Percentiles rank a stretch among this genome's conserved stretches.
phyloP scores from a whole-genome alignment of 73 alveolate species.

The Paramecium sexaurelia region DNA sequence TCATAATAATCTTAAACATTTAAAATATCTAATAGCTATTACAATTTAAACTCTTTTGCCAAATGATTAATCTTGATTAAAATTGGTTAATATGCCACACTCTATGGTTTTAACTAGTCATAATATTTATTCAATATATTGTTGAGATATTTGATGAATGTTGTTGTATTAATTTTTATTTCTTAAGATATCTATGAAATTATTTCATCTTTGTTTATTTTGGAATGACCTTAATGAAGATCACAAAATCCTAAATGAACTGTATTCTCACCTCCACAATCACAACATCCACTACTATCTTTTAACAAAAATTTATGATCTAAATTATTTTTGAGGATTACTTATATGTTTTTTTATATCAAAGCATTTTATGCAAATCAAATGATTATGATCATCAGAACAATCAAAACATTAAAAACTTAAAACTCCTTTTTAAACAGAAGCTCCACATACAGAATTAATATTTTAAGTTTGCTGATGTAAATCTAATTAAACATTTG shows the following conservation, averaged over 20 bases:
- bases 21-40: background rate
- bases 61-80: background rate
- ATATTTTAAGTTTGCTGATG: background rate
- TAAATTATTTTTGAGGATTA: background rate
- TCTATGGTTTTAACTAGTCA: background rate
- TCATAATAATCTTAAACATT: background rate
- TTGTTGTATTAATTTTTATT: background rate
- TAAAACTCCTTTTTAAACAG: background rate
- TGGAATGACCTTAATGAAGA: background rate
- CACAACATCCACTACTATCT: background rate
- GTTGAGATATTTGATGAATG: background rate
- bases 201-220: background rate
- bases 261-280: background rate
- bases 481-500: background rate
- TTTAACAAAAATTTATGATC: background rate
- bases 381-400: background rate
- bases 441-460: background rate
- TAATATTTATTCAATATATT: background rate
- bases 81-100: background rate
- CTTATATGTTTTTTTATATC: background rate
- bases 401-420: background rate
- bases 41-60: background rate
- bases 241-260: background rate
- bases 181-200: background rate
- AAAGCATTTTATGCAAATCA: background rate